Base-by-base conservation (phyloP, 2,329 filamentous ascomycete species). In the Sarocladiaceae sp. region DNA sequence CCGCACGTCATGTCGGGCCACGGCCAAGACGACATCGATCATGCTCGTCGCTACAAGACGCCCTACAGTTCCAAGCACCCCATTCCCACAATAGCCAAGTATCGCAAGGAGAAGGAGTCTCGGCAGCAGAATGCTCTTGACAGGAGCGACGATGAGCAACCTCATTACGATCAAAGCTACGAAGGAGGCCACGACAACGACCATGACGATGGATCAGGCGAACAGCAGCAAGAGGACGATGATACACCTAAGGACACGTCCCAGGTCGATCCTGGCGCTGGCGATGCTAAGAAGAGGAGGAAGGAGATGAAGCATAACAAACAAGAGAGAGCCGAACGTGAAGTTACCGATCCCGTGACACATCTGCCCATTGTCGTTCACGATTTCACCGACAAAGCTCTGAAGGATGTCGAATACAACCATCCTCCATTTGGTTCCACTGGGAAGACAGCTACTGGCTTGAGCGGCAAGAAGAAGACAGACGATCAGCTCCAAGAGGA, bases 271-370 rank as follows among this genome's bases (percentile, higher is more conserved):
- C 56, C 66, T 2, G 61, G 63, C n/a, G 58, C 69, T 1, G 57
- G 69, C 26, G 71, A 77, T 49, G 70, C 73, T 2, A 76, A 69
- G 56, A 65, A 74, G 54, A 73, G 76, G 60, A 71, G 75, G 22
- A 78, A 77, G 53, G 66, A 70, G 7, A 72, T 75, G 62, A 76
- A 78, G 58, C 73, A 73, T 54, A 66, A 60, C 11, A 71, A 70
- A 48, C 64, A 67, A 44, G 71, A 75, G 48, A 70, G 71, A 39
- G 74, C 70, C n/a, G 73, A 76, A n/a, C 71, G 77, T 54, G 76
- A 86, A 62, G 86, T 89, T 44, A 89, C 85, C 1, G 86, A 90
- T 60, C 86, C 86, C 0, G 77, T 89, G 35, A 90, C 86, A 1
- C 86, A 89, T 66, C 72, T 89, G 2, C 84, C 85, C 2, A 76